Conservation (phyloP, 164 flowering plant genomes). For the Malania oleifera region DNA sequence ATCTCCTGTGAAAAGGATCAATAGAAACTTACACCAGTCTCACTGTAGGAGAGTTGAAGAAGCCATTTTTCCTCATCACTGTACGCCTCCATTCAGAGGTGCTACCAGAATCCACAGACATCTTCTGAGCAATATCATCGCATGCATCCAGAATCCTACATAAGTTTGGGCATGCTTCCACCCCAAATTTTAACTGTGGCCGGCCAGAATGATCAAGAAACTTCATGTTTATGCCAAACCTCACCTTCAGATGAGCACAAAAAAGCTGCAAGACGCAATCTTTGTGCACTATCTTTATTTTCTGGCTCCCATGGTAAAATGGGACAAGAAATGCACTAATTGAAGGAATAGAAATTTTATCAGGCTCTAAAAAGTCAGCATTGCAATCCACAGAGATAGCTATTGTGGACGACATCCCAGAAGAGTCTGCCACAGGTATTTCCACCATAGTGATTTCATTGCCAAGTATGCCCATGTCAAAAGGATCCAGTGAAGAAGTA, state of each 20-base stretch:
- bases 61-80: conserved; percentile 56
- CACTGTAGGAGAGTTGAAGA: conserved; percentile 49
- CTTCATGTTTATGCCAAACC: conserved; percentile 71
- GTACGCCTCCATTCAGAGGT: conserved; percentile 78
- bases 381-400: conserved; percentile 23
- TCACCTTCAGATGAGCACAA: conserved; percentile 48
- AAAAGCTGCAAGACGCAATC: conserved; percentile 42
- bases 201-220: conserved; percentile 72
- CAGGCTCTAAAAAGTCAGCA: conserved; percentile 48
- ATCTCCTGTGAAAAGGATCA: background rate
- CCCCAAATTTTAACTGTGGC: conserved; percentile 72
- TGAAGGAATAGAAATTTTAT: conserved; percentile 51
- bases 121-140: conserved; percentile 48
- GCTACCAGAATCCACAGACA: conserved; percentile 59
- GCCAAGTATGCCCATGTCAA: conserved; percentile 41
- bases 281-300: conserved; percentile 48
- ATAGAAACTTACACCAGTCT: conserved; percentile 69
- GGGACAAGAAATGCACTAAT: conserved; percentile 47
- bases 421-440: conserved; percentile 22
- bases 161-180: conserved; percentile 49
- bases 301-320: conserved; percentile 38
- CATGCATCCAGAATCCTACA: conserved; percentile 65
- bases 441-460: conserved; percentile 37
- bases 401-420: conserved; percentile 17
- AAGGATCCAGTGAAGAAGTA: conserved; percentile 29